Base-by-base conservation (phyloP, 2,329 filamentous ascomycete species). In the Calonectria pseudoturangicola region DNA sequence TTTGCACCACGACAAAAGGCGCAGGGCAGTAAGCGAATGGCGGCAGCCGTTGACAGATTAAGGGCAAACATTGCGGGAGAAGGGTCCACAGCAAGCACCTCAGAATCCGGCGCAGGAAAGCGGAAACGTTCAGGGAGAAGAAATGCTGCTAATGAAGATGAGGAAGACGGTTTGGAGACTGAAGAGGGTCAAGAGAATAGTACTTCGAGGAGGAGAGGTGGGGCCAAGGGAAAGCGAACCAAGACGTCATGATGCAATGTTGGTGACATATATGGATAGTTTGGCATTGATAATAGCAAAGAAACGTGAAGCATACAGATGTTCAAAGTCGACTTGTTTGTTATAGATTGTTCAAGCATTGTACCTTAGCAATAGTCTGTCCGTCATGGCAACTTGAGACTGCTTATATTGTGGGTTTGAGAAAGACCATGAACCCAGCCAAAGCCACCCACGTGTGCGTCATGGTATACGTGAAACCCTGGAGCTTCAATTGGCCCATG, bases 1-100 rank as follows among this genome's bases (percentile, higher is more conserved):
- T 96, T 95, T 85, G 94, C 88, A 28, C 94, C 94, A 0, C 89
- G 93, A 69, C 92, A 92, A 74, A 90, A 86, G 30, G 88, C 85
- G 15, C 90, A 90, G 72, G 91, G 90, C 45, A 96, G 93, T 80
- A 86, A 94, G 83, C 89, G 93, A 71, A 93, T 97, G 93, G 92
- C 91, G 54, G 92, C 91, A 68, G 95, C 95, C 0, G 91, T 97
- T 68, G 90, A 89, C 70, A 91, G 88, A 81, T 86, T 97, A 68
- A 90, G 91, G 74, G 80, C 82, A 16, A 84, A 84, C 66, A 75
- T 79, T 12, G 66, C 79, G 9, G 76, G 74, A 8, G 73, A 74
- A 18, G 77, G 65, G 2, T 50, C 74, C 13, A 47, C 36, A 1
- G 16, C 43, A 13, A 30, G 33, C 2, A 56, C 16, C 4, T 28